These are phyloP conservation scores for Annulohypoxylon truncatum DNA, from an alignment of 2,329 filamentous ascomycete species.

Conservation along the genomic window DNA sequence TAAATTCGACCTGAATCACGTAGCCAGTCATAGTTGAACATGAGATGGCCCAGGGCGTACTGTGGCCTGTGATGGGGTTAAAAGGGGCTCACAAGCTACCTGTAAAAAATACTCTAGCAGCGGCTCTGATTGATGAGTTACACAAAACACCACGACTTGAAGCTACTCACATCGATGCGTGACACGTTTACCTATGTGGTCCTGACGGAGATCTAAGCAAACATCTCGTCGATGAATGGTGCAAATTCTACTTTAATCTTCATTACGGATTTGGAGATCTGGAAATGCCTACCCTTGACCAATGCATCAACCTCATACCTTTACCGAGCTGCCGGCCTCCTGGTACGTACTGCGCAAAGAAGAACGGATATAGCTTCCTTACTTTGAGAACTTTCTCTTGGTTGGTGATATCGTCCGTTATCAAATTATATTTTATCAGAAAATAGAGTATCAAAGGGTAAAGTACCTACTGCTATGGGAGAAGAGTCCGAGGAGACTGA, in stretches of 20 bases:
- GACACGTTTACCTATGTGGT: constrained; percentile 23
- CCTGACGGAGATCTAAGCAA: constrained; percentile 25
- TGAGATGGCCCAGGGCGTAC: neutral
- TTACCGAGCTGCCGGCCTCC: neutral
- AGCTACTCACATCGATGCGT: constrained; percentile 22
- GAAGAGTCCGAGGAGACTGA: neutral
- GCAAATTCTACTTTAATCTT: constrained; percentile 1
- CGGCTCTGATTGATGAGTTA: constrained; percentile 12
- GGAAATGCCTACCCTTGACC: neutral
- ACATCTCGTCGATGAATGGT: constrained; percentile 12
- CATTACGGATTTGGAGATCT: neutral
- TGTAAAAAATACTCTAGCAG: neutral
- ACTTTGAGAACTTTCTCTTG: too few species aligned
- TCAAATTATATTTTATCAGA: neutral
- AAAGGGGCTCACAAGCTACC: constrained; percentile 10
- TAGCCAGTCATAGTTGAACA: neutral
- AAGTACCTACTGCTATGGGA: neutral
- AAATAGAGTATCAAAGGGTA: neutral
- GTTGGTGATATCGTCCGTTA: neutral
- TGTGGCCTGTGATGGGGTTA: neutral
- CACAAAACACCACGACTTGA: constrained; percentile 8
- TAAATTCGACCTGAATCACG: neutral
- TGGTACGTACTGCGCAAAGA: neutral
- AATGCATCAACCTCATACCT: neutral
- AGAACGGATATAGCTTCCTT: neutral